Base-by-base conservation (phyloP, 495 filamentous ascomycete genomes). In the Xylaria grammica region DNA sequence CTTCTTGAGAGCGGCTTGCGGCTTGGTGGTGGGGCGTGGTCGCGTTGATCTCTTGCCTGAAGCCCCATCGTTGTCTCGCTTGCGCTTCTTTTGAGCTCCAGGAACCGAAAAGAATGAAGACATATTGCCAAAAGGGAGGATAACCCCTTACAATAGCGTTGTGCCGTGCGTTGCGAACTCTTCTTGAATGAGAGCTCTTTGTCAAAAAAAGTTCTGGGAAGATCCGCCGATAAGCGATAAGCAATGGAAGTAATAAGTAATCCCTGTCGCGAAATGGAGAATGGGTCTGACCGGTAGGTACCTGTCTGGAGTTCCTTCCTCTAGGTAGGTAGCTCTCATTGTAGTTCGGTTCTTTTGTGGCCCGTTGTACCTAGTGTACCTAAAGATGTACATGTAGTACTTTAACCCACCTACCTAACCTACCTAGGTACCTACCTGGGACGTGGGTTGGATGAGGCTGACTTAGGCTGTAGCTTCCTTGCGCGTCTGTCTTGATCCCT, bases 101-200 rank as follows among this genome's bases (percentile, higher is more conserved):
- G 92, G 89, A 26, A 88, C 72, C 45, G 92, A 92, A 73, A 96
- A 96, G 78, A 96, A 96, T 19, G 91, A 94, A 55, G 91, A 91
- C 90, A 94, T 93, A 32, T 49, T 72, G 54, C 62, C 53, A 34
- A 52, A 38, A 22, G 50, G 51, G 40, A 48, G 19, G 44, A 24
- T 62, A 20, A 72, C 20, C 24, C 57, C 60, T 57, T 46, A 57
- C 57, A 65, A 63, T 48, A 36, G 44, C 65, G 55, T 54, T 59
- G 66, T 68, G 58, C 60, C 55, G 55, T 55, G 62, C 66, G 62
- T 60, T 51, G 62, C 53, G 57, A 64, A 53, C 27, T 22, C 29
- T 63, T 62, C 45, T 55, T 64, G 17, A 66, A 68, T 61, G 62
- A 66, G 66, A 69, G 55, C 68, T 67, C 29, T 46, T 65, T 26